Evolutionary conservation across 2,329 filamentous ascomycete species (phyloP).

Genomic region (Trichoderma atroviride): DNA sequence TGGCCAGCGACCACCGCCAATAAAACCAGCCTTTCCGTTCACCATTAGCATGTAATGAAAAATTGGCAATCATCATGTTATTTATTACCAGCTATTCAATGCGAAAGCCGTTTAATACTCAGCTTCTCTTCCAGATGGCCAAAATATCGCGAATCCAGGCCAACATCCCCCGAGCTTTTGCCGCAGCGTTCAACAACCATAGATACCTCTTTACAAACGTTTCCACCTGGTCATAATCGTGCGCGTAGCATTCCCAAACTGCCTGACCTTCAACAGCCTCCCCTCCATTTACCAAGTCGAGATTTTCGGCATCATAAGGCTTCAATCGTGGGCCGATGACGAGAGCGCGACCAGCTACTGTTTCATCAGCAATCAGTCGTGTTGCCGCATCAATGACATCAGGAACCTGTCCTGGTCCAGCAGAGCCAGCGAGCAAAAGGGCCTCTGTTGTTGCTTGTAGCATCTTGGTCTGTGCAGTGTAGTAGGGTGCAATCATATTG

Average conservation of each 20-base stretch:
- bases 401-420: constrained; percentile 52
- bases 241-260: constrained; percentile 63
- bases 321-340: constrained; percentile 58
- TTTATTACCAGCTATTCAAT: constrained; percentile 40
- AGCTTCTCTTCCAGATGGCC: constrained; percentile 29
- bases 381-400: constrained; percentile 68
- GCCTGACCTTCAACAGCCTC: constrained; percentile 47
- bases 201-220: constrained; percentile 58
- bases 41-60: not conserved
- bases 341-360: constrained; percentile 59
- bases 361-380: constrained; percentile 60
- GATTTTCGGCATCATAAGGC: constrained; percentile 39
- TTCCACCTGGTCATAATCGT: constrained; percentile 61
- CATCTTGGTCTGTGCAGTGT: constrained; percentile 60
- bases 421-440: constrained; percentile 56
- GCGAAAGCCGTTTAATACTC: constrained; percentile 30
- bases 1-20: constrained; percentile 60
- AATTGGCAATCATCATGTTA: not conserved
- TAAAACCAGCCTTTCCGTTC: constrained; percentile 56
- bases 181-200: constrained; percentile 54
- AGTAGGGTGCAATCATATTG: constrained; percentile 70
- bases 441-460: constrained; percentile 52
- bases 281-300: constrained; percentile 33
- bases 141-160: constrained; percentile 45
- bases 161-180: constrained; percentile 55